Evolutionary conservation across 768 basidiomycete genomes (phyloP).

Genomic region (Trametes maxima): DNA sequence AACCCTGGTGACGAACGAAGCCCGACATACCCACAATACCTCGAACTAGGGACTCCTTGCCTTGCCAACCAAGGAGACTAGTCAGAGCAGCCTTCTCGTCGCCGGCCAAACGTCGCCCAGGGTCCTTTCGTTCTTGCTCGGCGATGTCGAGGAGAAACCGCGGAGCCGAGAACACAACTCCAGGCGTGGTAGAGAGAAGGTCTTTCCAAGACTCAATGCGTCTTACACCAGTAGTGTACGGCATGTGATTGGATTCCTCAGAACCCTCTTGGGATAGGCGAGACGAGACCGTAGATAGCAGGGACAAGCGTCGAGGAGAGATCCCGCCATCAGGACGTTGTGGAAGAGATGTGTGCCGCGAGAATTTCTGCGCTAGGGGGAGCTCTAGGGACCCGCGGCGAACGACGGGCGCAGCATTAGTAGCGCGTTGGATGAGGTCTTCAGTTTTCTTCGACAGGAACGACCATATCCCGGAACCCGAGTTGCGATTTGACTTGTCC

Average conservation of each 20-base stretch:
- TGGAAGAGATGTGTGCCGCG: constrained; percentile 19
- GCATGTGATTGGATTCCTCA: constrained; percentile 9
- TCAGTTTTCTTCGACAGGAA: constrained; percentile 42
- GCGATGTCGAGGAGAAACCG: constrained; percentile 51
- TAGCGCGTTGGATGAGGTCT: constrained; percentile 32
- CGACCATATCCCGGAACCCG: constrained; percentile 37
- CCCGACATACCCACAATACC: constrained; percentile 54
- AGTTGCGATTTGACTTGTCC: constrained; percentile 27
- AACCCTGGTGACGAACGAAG: constrained; percentile 60
- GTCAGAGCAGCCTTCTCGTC: constrained; percentile 57
- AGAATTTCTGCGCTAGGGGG: constrained; percentile 19
- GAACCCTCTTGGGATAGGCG: constrained; percentile 11
- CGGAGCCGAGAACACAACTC: constrained; percentile 51
- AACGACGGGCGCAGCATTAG: constrained; percentile 29
- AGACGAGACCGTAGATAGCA: constrained; percentile 16
- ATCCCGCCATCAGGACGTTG: constrained; percentile 34
- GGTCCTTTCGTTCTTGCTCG: constrained; percentile 47
- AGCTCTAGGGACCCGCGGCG: constrained; percentile 48
- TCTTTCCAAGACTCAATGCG: constrained; percentile 43
- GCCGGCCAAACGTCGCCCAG: constrained; percentile 46
- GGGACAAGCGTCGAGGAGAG: constrained; percentile 21
- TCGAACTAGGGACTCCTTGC: constrained; percentile 37
- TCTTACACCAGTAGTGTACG: constrained; percentile 43
- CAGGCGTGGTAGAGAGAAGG: constrained; percentile 56
- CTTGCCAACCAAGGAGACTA: constrained; percentile 65